Evolutionary conservation across 2,329 filamentous ascomycete genomes (phyloP), one percentile per base, ranked within the genome.

Genomic region (Massarina eburnea): DNA sequence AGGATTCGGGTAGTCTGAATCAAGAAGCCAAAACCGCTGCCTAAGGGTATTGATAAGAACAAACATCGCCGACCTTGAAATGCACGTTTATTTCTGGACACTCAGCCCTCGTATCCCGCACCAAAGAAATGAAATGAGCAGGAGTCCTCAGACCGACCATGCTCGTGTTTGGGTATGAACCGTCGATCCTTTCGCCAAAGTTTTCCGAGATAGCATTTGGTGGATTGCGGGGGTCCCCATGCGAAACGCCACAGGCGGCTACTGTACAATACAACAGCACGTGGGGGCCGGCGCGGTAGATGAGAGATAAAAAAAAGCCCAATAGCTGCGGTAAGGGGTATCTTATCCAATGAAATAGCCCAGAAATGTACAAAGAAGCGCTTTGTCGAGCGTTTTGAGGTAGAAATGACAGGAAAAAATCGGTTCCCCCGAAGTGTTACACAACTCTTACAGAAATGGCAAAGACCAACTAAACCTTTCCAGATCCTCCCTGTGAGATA

Each of bases 141-240:
- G 6, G n/a, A 7, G 12, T 30, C 12, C 27, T 8, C 12, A 30
- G 27, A 14, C 27, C 12, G 27, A 14, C n/a, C 35, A 7, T 15
- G 8, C 19, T 24, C 35, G 20, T 24, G 4, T 38, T 10, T 14
- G 20, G 5, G 8, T 12, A 15, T 10, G 4, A 5, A 24, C 21
- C 35, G 35, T 20, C 10, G 35, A 38, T 38, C 35, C 4, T 38
- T 24, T 38, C 35, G 35, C 35, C 26, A 26, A 38, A 38, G 9
- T 24, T 24, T 22, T 38, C 35, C 35, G 20, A 10, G 4, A 24
- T 38, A 8, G 35, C 8, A n/a, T 21, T 38, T 19, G 35, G 35
- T 14, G 35, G 21, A 38, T 20, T 15, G 19, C 19, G 35, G 35
- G n/a, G 7, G 34, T 21, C 26, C 35, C 35, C 20, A 20, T 38